Conservation (phyloP, 1,139 yeast species). For the Hansenula sp. region DNA sequence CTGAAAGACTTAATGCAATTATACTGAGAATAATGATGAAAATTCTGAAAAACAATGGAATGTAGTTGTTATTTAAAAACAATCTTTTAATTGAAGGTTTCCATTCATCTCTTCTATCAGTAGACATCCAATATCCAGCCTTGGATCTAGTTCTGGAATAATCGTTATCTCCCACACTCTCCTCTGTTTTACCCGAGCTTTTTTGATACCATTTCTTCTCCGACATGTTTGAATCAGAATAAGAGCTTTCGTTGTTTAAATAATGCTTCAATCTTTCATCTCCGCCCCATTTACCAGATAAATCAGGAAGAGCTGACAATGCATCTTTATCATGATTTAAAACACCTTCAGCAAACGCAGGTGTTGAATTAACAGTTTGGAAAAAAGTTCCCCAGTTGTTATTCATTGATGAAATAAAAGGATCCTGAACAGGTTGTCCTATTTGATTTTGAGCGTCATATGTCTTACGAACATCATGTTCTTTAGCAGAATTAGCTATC, state of each 20-base stretch:
- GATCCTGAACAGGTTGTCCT: conserved; percentile 19
- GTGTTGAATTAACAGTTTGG: conserved; percentile 24
- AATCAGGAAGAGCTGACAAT: conserved; percentile 23
- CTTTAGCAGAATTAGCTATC: conserved; percentile 38
- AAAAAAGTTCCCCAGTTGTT: conserved; percentile 25
- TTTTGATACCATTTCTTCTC: conserved; percentile 25
- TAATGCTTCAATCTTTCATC: conserved; percentile 56
- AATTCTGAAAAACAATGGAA: conserved; percentile 73
- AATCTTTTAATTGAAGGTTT: conserved; percentile 55
- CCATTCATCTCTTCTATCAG: conserved; percentile 60
- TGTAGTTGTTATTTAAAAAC: conserved; percentile 69
- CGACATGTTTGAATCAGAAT: conserved; percentile 17
- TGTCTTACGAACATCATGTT: conserved; percentile 1
- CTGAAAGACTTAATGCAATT: conserved; percentile 64
- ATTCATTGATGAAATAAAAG: conserved; percentile 23
- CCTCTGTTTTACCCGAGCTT: conserved; percentile 6
- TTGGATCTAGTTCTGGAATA: conserved; percentile 41
- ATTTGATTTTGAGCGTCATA: conserved; percentile 17
- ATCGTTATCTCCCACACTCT: conserved; percentile 17
- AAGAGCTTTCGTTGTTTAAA: conserved; percentile 30
- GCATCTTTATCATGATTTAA: conserved; percentile 18
- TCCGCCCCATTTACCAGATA: conserved; percentile 64
- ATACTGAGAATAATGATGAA: conserved; percentile 59
- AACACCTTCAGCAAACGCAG: conserved; percentile 23
- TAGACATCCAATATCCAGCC: conserved; percentile 67